Base-by-base conservation (phyloP, 2,329 filamentous ascomycete genomes). In the Xylariomycetidae sp. region DNA sequence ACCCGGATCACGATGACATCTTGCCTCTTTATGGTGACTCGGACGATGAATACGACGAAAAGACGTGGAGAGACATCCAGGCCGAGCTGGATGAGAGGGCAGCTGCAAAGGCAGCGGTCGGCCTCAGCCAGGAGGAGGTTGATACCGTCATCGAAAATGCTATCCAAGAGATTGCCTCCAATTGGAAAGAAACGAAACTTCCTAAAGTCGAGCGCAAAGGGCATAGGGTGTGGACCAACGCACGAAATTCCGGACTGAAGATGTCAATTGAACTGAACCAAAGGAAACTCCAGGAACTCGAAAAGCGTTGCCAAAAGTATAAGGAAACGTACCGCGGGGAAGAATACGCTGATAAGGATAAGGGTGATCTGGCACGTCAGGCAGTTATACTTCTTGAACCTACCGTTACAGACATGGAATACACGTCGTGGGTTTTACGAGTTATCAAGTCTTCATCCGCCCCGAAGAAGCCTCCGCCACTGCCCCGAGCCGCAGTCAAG, bases 1-100 rank as follows among this genome's bases (percentile, higher is more conserved):
- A 55, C 33, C 50, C 51, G 6, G 51, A 50, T 16, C 45, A 54
- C 30, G 63, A 72, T 30, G 56, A 69, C 15, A 45, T 64, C 8
- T 56, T 74, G 6, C 72, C 74, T 13, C 15, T 63, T 0, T 74
- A 71, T 47, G 74, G 75, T 5, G 73, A 82, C 4, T 81, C 77
- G 3, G 56, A 65, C 30, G 56, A 69, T 7, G 67, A 68, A 18
- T 74, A 71, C 41, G 80, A 85, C 45, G 64, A 71, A 9, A 68
- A 74, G 22, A 81, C 75, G 0, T 72, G 69, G 63, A 60, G 59
- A 27, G 81, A 85, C 48, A 81, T 85, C 8, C 68, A 80, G 28
- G 61, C 72, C 18, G 77, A 82, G 39, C 58, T 62, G 25, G 59
- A 46, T 37, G 38, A 50, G 32, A 16, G 44, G 25, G 16, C 48